Percentiles rank a stretch among this genome's conserved stretches.
These are phyloP conservation scores for Mrakia blollopis DNA, from an alignment of 768 basidiomycete species.

Conservation along the genomic window DNA sequence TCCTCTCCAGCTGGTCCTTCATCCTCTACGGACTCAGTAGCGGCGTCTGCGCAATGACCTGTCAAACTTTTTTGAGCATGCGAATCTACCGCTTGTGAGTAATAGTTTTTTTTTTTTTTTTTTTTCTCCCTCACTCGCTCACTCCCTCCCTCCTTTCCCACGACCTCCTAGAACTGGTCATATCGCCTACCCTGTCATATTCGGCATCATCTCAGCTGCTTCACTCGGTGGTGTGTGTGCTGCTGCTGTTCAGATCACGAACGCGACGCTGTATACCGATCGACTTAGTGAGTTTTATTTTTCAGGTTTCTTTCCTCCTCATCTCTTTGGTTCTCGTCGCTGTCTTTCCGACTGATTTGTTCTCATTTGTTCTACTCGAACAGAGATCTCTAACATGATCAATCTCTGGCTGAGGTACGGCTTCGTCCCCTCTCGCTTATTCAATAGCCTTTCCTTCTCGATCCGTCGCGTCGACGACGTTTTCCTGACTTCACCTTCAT, in stretches of 20 bases:
- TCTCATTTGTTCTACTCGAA: too few species aligned
- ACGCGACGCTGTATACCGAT: neutral
- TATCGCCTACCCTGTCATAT: neutral
- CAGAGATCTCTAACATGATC: neutral
- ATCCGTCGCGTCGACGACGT: too few species aligned
- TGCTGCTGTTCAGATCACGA: neutral
- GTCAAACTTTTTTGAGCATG: neutral
- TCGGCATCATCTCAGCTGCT: neutral
- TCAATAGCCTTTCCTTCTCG: neutral
- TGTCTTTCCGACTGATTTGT: too few species aligned
- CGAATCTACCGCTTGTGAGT: slow-evolving; percentile 2
- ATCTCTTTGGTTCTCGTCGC: neutral
- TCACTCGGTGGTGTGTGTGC: neutral
- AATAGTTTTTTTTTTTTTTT: too few species aligned
- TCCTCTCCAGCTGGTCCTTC: neutral
- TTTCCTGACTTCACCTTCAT: too few species aligned
- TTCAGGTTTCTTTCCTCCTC: too few species aligned
- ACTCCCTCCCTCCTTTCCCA: neutral
- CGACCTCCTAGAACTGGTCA: too few species aligned
- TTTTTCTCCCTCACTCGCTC: neutral
- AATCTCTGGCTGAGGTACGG: neutral
- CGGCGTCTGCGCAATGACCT: neutral
- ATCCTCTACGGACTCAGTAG: neutral
- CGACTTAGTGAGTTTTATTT: neutral
- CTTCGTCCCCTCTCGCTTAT: neutral